A percentile compares a stretch with the other conserved stretches of the same genome.
Evolutionary conservation across 805 yeast species (phyloP).

Genomic region (Starmerella riodocensis): DNA sequence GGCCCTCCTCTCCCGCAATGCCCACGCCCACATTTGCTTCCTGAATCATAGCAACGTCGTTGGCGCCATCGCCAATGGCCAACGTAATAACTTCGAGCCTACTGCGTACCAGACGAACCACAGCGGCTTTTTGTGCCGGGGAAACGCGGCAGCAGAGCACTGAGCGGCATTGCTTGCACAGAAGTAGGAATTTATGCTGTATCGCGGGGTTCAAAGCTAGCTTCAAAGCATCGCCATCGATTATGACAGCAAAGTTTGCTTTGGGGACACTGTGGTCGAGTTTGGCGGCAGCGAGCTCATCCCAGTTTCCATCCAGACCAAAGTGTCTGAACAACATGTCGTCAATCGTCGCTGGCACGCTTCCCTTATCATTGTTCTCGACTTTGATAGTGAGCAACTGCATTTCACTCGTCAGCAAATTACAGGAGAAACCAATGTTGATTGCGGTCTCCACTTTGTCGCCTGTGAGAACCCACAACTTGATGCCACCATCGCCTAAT

Average conservation of each 20-base stretch:
- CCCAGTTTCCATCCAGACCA: slow-evolving; percentile 34
- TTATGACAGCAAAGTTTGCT: slow-evolving; percentile 46
- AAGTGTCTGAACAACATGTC: slow-evolving; percentile 42
- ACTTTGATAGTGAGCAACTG: slow-evolving; percentile 43
- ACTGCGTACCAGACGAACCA: slow-evolving; percentile 55
- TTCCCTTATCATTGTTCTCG: slow-evolving; percentile 24
- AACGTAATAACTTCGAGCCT: slow-evolving; percentile 61
- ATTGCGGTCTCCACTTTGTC: slow-evolving; percentile 82
- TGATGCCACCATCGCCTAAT: slow-evolving; percentile 61
- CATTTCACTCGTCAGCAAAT: slow-evolving; percentile 58
- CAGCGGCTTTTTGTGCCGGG: slow-evolving; percentile 71
- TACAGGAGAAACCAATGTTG: slow-evolving; percentile 75
- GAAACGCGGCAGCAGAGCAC: slow-evolving; percentile 78
- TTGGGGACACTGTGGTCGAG: slow-evolving; percentile 53
- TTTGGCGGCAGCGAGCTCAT: slow-evolving; percentile 39
- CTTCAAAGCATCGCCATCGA: slow-evolving; percentile 60
- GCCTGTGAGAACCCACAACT: slow-evolving; percentile 76
- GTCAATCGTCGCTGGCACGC: slow-evolving; percentile 30
- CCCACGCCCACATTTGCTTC: slow-evolving; percentile 78
- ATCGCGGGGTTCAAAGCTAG: slow-evolving; percentile 36
- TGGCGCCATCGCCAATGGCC: slow-evolving; percentile 79
- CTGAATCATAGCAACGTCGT: slow-evolving; percentile 81
- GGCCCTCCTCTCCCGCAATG: slow-evolving; percentile 77
- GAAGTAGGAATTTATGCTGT: slow-evolving; percentile 45
- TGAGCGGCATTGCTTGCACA: slow-evolving; percentile 65